Evolutionary conservation across 1,284 basidiomycete genomes (phyloP), one percentile per base, ranked within the genome.

Genomic region (Rugosomyces carneus): DNA sequence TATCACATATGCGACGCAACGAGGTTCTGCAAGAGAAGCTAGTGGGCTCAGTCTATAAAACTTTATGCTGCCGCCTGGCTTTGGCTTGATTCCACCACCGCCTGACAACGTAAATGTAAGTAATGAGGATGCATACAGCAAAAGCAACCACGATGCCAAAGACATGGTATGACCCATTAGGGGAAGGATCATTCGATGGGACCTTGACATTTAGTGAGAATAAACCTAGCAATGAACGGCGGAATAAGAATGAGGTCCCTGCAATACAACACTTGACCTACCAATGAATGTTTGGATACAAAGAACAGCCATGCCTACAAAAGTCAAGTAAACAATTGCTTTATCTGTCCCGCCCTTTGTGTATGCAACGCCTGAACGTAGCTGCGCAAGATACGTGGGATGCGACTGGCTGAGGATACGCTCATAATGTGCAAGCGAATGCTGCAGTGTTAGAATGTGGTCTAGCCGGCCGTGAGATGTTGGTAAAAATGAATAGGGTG

Each of bases 391-490:
- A 63, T 95, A 96, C 0, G 82, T 82, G 1, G 88, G 88, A 60
- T 96, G 92, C 21, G 88, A 88, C 56, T 95, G 85, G 48, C 84
- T 84, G 19, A 98, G 72, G 64, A 93, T 84, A 31, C 84, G 85
- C 60, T 97, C 93, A 65, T 89, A 91, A 62, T 95, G 87, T n/a
- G 73, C 76, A 40, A 98, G 74, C 2, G 90, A 81, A 55, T 89
- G 84, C 57, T 94, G 87, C 53, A 97, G 72, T 1, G 90, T 84
- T 23, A 94, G 65, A 53, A 97, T 93, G 64, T 98, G 94, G 67
- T 98, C 92, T 92, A 52, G 7, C 36, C 35, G 45, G 13, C 26
- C 37, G 45, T 42, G 44, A 37, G 8, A 20, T 21, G 15, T 16
- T 18, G 8, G 26, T 37, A 19, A 21, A 27, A 10, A 24, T 37